Conservation (phyloP, 2,329 filamentous ascomycete species). For the Cladosporium colombiae region DNA sequence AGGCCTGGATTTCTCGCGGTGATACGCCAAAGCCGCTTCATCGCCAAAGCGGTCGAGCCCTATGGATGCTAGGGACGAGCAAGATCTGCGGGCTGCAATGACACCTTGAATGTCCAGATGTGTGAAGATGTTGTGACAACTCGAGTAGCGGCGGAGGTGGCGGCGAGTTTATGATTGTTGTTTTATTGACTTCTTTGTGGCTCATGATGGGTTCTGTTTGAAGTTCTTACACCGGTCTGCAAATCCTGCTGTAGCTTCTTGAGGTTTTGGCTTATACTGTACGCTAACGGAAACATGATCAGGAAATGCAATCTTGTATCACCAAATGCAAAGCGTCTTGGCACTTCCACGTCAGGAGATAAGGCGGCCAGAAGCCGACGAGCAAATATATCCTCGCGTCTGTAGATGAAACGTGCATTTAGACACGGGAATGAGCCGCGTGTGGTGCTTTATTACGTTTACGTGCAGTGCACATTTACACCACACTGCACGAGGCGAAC, state of each 20-base stretch:
- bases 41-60: not conserved
- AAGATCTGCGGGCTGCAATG: not conserved
- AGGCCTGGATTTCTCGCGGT: not conserved
- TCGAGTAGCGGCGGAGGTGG: not conserved
- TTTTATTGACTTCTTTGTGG: not conserved
- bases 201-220: not conserved
- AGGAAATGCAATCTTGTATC: not conserved
- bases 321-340: not conserved
- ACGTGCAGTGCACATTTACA: not conserved
- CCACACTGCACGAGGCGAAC: not conserved
- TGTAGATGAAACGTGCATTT: not conserved
- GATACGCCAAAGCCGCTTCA: not conserved
- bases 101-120: not conserved
- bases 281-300: not conserved
- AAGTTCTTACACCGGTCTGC: not conserved
- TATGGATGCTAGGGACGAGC: not conserved
- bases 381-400: not conserved
- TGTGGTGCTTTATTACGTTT: not conserved
- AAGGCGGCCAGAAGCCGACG: not conserved
- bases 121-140: not conserved
- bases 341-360: not conserved
- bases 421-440: not conserved
- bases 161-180: not conserved
- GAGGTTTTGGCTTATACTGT: not conserved
- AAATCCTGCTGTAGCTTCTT: not conserved